phyloP scores from a whole-genome alignment of 129 eudicot genomes.

The Arctium lappa region DNA sequence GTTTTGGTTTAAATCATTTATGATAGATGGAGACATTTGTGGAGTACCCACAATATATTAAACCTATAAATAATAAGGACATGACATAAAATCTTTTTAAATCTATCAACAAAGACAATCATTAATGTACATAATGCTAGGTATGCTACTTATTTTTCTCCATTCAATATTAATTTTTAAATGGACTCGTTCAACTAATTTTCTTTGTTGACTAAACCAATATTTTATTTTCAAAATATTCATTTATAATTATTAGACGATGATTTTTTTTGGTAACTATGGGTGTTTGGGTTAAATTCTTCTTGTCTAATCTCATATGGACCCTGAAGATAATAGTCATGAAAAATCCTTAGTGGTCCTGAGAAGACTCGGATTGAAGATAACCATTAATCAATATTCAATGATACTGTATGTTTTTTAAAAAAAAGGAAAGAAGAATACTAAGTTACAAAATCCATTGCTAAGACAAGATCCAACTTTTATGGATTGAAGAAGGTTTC shows the following conservation, averaged over 20 bases:
- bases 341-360: neutral
- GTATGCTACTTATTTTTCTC: neutral
- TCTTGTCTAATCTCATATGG: neutral
- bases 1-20: slow-evolving; percentile 4
- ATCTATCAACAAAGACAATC: slow-evolving; percentile 24
- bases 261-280: neutral
- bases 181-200: neutral
- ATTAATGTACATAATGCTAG: neutral
- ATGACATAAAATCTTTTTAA: slow-evolving; percentile 12
- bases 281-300: neutral
- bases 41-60: slow-evolving; percentile 28
- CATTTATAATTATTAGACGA: neutral
- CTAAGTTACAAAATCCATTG: neutral
- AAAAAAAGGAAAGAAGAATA: too few species aligned
- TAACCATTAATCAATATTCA: neutral
- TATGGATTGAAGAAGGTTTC: neutral
- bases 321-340: neutral
- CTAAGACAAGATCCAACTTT: neutral
- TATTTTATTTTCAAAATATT: neutral
- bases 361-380: neutral
- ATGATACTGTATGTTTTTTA: too few species aligned
- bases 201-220: neutral
- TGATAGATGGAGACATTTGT: slow-evolving; percentile 30
- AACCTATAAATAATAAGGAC: slow-evolving; percentile 1
- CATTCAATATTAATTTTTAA: neutral